phyloP scores from a whole-genome alignment of 1,139 yeast genomes.

The Diutina sp. region DNA sequence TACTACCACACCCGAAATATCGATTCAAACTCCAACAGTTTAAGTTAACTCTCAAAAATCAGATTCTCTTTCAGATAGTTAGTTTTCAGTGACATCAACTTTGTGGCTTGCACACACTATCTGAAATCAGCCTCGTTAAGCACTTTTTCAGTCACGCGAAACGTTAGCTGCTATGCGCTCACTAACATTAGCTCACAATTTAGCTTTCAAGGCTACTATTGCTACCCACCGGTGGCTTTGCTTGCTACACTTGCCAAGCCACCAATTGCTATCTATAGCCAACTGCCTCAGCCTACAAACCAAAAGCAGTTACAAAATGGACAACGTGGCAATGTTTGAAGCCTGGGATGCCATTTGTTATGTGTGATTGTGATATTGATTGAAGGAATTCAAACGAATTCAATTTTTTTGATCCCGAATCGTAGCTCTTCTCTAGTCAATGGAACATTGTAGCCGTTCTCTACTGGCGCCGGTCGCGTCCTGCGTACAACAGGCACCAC shows the following conservation, averaged over 20 bases:
- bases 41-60: too few species aligned
- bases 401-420: neutral
- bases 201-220: neutral
- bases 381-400: too few species aligned
- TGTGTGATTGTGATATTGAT: neutral
- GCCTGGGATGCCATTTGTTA: neutral
- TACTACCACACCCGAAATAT: too few species aligned
- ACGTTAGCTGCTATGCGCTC: neutral
- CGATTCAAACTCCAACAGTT: too few species aligned
- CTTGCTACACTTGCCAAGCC: neutral
- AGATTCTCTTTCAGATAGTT: too few species aligned
- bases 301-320: too few species aligned
- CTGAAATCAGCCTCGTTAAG: too few species aligned
- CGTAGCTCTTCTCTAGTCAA: neutral
- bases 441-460: neutral
- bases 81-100: too few species aligned
- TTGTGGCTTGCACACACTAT: too few species aligned
- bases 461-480: neutral
- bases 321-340: neutral
- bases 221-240: neutral
- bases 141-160: neutral
- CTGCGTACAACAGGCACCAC: neutral
- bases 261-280: neutral
- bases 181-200: neutral
- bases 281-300: neutral